Base-by-base conservation (phyloP, 2,329 filamentous ascomycete species). In the Pseudogymnoascus sp. region DNA sequence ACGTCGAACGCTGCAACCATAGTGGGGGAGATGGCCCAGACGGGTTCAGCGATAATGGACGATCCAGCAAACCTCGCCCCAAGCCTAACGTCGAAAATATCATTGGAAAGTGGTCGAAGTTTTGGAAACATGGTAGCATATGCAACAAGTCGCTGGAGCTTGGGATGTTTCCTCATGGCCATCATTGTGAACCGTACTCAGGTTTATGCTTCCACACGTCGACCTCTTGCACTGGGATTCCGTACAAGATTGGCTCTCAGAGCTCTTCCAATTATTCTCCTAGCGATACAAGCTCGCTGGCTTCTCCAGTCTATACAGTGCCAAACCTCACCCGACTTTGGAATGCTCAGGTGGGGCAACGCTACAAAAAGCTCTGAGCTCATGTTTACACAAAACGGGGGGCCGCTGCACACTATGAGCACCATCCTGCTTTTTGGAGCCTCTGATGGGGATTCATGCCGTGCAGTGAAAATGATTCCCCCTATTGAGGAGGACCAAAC, bases 71-170 rank as follows among this genome's bases (percentile, higher is more conserved):
- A 76, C 57, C 75, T 78, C 62, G 72, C 75, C 24, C 68, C 71
- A 35, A 72, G 74, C 29, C 64, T 78, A 62, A 70, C 75, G 61
- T 78, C 80, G 5, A 77, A 77, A 33, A 78, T 86, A 64, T 80
- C 83, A 5, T 72, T 84, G 65, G 84, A 86, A 66, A 76, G 83
- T 24, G 77, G 80, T 1, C 84, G 87, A 70, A 91, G 89, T 44
- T 79, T 97, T 44, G 89, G 90, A 47, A 92, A 90, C 64, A 85
- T 97, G 63, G 92, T 97, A 74, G 89, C 86, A 68, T 99, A 97
- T 74, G 81, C 92, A 44, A 95, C 90, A 1, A 95, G 90, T 74
- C 89, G 89, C 74, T 97, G 94, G 94, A 92, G 93, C 0, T 77
- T 97, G 62, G 86, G 87, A 60, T 97, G 92, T 68, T 86, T 97